These are phyloP conservation scores for Lathyrus sativus DNA, from an alignment of 306 rosid species.

Conservation along the genomic window DNA sequence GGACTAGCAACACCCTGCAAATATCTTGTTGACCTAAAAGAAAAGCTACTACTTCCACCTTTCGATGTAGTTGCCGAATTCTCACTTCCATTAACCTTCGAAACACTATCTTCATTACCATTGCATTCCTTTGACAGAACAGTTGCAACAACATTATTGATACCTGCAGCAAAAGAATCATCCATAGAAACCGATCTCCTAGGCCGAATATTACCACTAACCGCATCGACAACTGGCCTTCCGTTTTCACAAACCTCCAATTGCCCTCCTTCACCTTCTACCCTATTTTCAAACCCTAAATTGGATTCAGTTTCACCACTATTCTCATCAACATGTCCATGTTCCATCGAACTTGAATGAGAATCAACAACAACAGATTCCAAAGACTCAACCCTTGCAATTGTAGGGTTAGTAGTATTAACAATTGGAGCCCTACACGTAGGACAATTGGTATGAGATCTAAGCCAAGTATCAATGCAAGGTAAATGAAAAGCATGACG, in stretches of 20 bases:
- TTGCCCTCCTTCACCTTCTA: constrained; percentile 4
- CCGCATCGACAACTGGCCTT: constrained; percentile 24
- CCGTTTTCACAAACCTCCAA: not conserved
- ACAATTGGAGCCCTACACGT: constrained; percentile 80
- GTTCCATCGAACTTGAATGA: constrained; percentile 33
- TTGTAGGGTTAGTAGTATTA: not conserved
- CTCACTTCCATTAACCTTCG: constrained; percentile 40
- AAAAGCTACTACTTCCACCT: constrained; percentile 48
- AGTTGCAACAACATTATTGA: constrained; percentile 38
- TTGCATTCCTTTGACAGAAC: constrained; percentile 26
- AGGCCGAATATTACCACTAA: constrained; percentile 1
- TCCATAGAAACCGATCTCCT: constrained; percentile 74
- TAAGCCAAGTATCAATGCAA: constrained; percentile 91
- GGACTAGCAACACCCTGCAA: constrained; percentile 45
- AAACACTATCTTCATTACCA: constrained; percentile 5
- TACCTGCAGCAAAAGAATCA: constrained; percentile 49
- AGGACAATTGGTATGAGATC: constrained; percentile 85
- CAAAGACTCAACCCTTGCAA: constrained; percentile 12
- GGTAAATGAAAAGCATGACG: constrained; percentile 81
- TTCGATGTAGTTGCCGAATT: constrained; percentile 37
- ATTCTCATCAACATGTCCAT: not conserved
- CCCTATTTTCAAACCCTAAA: constrained; percentile 28
- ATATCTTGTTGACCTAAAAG: constrained; percentile 48
- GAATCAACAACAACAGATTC: constrained; percentile 33
- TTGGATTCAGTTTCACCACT: not conserved